These are phyloP conservation scores for Cadophora sp. DNA, from an alignment of 2,329 filamentous ascomycete species.

Conservation along the genomic window DNA sequence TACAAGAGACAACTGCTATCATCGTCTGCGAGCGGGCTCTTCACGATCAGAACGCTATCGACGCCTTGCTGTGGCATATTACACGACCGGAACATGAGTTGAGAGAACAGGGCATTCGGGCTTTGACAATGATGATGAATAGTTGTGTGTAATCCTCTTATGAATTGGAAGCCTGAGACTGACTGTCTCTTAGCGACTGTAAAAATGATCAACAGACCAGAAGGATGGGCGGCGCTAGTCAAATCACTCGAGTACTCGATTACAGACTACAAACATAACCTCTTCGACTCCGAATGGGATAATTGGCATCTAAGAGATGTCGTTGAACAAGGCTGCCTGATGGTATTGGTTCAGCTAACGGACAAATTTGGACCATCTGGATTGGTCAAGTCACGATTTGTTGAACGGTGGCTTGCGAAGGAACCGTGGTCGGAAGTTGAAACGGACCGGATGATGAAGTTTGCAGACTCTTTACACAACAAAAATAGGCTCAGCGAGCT, in stretches of 20 bases:
- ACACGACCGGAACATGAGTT: conserved; percentile 64
- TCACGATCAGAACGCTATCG: conserved; percentile 61
- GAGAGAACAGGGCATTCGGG: conserved; percentile 62
- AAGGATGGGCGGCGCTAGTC: conserved; percentile 57
- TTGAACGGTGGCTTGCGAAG: conserved; percentile 76
- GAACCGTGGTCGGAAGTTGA: conserved; percentile 71
- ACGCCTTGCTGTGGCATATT: conserved; percentile 62
- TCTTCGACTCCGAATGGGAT: conserved; percentile 64
- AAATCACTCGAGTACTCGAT: conserved; percentile 64
- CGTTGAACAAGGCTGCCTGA: conserved; percentile 64
- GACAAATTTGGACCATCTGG: conserved; percentile 56
- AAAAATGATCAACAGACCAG: conserved; percentile 39
- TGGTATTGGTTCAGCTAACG: conserved; percentile 64
- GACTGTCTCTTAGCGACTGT: conserved; percentile 31
- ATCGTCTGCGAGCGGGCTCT: conserved; percentile 63
- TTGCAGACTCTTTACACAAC: conserved; percentile 45
- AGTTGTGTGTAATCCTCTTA: conserved; percentile 49
- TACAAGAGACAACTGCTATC: conserved; percentile 70
- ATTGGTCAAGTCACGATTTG: conserved; percentile 67
- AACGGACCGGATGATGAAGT: conserved; percentile 60
- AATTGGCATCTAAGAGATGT: conserved; percentile 68
- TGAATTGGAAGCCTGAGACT: conserved; percentile 18
- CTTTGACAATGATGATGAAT: conserved; percentile 62
- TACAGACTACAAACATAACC: conserved; percentile 55
- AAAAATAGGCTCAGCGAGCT: conserved; percentile 51